Evolutionary conservation across 164 flowering plant genomes (phyloP).

Genomic region (Vitis rupestris): DNA sequence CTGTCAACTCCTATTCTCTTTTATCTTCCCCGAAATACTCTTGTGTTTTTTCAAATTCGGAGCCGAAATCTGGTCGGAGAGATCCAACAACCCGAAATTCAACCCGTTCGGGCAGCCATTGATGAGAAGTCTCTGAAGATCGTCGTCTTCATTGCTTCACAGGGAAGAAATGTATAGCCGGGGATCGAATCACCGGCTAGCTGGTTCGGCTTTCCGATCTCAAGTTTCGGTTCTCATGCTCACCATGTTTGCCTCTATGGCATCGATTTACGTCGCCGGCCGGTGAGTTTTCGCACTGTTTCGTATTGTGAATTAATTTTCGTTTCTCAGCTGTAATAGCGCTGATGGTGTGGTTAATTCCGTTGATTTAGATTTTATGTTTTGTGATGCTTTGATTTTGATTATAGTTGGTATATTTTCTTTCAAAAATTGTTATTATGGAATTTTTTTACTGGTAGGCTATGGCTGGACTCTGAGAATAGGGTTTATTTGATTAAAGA

Average conservation of each 20-base stretch:
- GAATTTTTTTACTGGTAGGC: constrained; percentile 28
- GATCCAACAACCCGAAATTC: too few relatives aligned
- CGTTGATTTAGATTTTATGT: too few relatives aligned
- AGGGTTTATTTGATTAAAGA: constrained; percentile 80
- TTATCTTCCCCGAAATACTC: too few relatives aligned
- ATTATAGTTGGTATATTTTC: not conserved
- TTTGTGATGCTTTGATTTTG: not conserved
- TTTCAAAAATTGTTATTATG: too few relatives aligned
- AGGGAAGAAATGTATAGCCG: constrained; percentile 49
- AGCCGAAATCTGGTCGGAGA: too few relatives aligned
- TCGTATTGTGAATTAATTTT: not conserved
- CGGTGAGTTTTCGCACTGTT: constrained; percentile 38
- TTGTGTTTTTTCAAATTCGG: too few relatives aligned
- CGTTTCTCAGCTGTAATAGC: not conserved
- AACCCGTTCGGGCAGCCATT: too few relatives aligned
- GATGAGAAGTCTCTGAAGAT: too few relatives aligned
- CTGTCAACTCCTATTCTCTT: too few relatives aligned
- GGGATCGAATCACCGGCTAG: constrained; percentile 51
- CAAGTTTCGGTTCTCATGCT: constrained; percentile 58
- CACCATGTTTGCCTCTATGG: constrained; percentile 79
- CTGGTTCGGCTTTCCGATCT: constrained; percentile 51
- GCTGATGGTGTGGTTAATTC: too few relatives aligned
- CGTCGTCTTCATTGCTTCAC: too few relatives aligned
- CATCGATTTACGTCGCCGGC: constrained; percentile 87
- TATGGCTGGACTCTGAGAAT: constrained; percentile 92